Conservation (phyloP, 2,329 filamentous ascomycete species). For the Zymoseptoria passerinii region DNA sequence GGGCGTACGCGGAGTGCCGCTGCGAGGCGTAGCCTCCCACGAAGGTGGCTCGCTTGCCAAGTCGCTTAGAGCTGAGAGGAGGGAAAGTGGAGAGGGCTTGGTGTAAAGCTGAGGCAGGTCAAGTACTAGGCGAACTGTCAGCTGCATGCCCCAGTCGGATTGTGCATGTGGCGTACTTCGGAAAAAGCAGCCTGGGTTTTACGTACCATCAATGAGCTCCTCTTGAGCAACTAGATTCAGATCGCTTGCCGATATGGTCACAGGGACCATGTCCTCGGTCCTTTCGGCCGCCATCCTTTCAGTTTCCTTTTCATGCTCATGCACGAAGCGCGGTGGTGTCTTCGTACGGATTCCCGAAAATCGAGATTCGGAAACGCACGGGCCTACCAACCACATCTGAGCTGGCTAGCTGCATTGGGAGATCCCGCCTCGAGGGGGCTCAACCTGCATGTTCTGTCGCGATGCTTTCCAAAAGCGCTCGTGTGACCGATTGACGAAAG, state of each 20-base stretch:
- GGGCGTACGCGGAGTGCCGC: slow-evolving; percentile 17
- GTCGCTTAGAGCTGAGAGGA: slow-evolving; percentile 58
- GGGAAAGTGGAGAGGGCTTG: slow-evolving; percentile 56
- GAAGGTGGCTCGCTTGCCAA: slow-evolving; percentile 60
- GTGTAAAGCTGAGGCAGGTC: slow-evolving; percentile 80
- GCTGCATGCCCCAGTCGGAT: neutral
- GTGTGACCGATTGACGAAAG: too few relatives aligned
- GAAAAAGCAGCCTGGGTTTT: neutral
- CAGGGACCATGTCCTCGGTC: neutral
- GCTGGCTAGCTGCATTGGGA: neutral
- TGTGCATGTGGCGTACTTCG: neutral
- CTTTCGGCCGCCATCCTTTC: neutral
- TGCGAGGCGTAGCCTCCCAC: slow-evolving; percentile 48
- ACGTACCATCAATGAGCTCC: slow-evolving; percentile 26
- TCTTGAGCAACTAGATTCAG: slow-evolving; percentile 19
- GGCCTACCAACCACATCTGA: neutral
- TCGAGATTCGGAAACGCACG: neutral
- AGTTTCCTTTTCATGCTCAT: neutral
- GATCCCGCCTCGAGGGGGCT: neutral
- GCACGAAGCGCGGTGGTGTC: neutral
- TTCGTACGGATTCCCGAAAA: neutral
- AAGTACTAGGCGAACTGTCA: slow-evolving; percentile 41
- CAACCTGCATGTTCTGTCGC: neutral
- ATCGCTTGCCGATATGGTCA: slow-evolving; percentile 1
- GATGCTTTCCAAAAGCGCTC: neutral